phyloP scores from a whole-genome alignment of 140 eudicot genomes.

The Anethum foeniculum region DNA sequence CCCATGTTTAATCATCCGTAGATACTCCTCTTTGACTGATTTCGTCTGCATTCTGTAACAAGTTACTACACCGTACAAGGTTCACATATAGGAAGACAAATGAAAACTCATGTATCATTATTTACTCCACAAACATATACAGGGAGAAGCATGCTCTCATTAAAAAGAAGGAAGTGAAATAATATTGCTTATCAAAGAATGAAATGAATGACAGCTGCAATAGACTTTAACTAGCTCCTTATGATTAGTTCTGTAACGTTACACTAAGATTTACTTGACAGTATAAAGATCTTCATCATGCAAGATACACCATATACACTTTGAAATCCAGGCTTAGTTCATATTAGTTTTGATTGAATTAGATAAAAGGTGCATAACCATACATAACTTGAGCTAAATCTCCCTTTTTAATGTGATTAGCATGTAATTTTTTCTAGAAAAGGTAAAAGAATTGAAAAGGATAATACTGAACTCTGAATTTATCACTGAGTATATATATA shows the following conservation, averaged over 20 bases:
- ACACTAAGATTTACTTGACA: not conserved
- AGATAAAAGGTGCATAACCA: not conserved
- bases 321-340: not conserved
- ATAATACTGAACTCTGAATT: too few species aligned
- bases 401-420: not conserved
- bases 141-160: not conserved
- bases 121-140: not conserved
- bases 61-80: conserved; percentile 25
- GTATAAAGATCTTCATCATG: not conserved
- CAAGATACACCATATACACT: not conserved
- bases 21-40: conserved; percentile 69
- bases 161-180: not conserved
- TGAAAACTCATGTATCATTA: not conserved
- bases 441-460: not conserved
- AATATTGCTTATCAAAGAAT: not conserved
- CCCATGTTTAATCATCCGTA: conserved; percentile 62
- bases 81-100: not conserved
- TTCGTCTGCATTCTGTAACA: conserved; percentile 54
- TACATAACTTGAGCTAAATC: not conserved
- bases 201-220: not conserved
- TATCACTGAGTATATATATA: not conserved
- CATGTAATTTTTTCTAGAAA: not conserved
- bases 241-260: not conserved
- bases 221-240: not conserved
- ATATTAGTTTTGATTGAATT: not conserved